phyloP scores from a whole-genome alignment of 257 asterid species.

The Plantago major region DNA sequence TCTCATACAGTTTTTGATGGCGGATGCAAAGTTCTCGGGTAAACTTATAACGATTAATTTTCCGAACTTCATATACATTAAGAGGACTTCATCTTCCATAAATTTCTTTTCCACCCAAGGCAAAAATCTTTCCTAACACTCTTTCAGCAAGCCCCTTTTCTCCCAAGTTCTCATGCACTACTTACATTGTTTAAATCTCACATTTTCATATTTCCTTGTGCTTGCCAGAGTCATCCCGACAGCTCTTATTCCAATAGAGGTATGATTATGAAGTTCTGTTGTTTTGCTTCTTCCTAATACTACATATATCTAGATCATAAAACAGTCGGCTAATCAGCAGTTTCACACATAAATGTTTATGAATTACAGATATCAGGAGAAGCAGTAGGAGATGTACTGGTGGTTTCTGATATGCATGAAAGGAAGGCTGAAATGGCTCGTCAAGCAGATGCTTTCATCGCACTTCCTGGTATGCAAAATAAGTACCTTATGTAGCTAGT shows the following conservation, averaged over 20 bases:
- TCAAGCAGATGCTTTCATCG: conserved; percentile 53
- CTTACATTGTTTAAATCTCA: conserved; percentile 6
- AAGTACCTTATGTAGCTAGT: too few species aligned
- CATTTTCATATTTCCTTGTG: conserved; percentile 3
- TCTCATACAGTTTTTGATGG: conserved; percentile 53
- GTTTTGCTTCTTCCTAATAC: background rate
- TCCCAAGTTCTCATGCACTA: background rate
- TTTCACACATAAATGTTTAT: background rate
- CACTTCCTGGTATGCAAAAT: conserved; percentile 49
- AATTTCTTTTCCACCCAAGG: background rate
- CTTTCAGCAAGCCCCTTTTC: background rate
- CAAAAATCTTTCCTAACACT: background rate
- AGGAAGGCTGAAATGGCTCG: conserved; percentile 71
- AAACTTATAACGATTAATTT: background rate
- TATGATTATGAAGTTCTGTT: conserved; percentile 12
- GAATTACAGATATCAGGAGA: conserved; percentile 48
- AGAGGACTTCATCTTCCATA: background rate
- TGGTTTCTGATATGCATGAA: conserved; percentile 65
- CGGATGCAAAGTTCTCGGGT: conserved; percentile 67
- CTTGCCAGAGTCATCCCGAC: conserved; percentile 50
- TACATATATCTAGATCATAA: background rate
- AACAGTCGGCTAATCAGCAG: background rate
- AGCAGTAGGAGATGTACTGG: conserved; percentile 53
- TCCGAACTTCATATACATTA: too few species aligned
- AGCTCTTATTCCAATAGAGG: conserved; percentile 65